These are phyloP conservation scores for Roridomyces roridus DNA, from an alignment of 768 basidiomycete genomes.

Conservation along the genomic window DNA sequence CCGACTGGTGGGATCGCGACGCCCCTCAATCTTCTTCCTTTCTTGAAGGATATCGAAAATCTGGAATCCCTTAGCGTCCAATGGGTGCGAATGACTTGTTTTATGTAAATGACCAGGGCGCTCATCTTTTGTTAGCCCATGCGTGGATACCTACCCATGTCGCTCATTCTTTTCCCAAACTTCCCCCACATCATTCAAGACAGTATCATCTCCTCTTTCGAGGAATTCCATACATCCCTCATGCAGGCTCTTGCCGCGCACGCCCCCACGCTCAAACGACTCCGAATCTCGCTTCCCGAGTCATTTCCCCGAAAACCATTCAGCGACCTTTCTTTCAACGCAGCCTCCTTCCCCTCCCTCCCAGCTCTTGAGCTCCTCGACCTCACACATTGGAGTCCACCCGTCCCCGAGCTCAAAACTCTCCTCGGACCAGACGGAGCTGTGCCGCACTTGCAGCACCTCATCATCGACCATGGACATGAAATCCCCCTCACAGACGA, in stretches of 20 bases:
- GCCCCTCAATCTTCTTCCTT: slow-evolving; percentile 1
- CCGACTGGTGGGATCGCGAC: slow-evolving; percentile 9
- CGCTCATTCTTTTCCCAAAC: background rate
- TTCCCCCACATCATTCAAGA: background rate
- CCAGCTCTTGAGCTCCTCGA: slow-evolving; percentile 11
- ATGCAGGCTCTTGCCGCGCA: background rate
- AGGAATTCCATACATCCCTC: too few species aligned
- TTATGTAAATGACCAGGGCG: background rate
- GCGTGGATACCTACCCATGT: background rate
- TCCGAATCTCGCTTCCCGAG: slow-evolving; percentile 9
- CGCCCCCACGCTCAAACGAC: background rate
- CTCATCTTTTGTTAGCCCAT: background rate
- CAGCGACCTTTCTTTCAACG: background rate
- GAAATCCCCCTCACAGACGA: background rate
- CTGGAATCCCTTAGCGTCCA: slow-evolving; percentile 3
- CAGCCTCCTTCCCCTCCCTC: background rate
- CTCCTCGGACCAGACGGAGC: background rate
- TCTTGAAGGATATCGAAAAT: background rate
- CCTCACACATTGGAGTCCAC: slow-evolving; percentile 7
- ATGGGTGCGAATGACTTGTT: slow-evolving; percentile 2
- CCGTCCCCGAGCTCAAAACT: background rate
- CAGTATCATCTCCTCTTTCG: background rate
- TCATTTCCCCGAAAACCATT: background rate
- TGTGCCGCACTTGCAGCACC: slow-evolving; percentile 7
- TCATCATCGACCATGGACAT: slow-evolving; percentile 11